A percentile compares a stretch with the other conserved stretches of the same genome.
phyloP scores from a whole-genome alignment of 768 basidiomycete genomes.

The Xanthoconium stramineum region DNA sequence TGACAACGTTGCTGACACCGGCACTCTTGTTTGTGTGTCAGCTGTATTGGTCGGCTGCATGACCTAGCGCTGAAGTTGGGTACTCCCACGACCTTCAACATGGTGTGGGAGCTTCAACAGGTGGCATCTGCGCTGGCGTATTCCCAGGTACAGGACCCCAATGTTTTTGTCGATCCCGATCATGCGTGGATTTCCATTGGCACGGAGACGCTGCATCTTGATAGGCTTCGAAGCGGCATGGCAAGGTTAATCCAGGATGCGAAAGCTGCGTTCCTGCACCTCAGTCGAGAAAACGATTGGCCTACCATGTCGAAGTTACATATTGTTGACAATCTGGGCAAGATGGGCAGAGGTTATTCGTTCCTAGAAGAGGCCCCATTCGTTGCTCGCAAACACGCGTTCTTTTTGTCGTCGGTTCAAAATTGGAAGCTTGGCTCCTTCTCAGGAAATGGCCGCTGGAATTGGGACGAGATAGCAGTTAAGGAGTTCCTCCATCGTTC shows the following conservation, averaged over 20 bases:
- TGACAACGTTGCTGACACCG: too few relatives aligned
- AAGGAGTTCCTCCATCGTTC: not conserved
- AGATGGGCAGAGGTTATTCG: not conserved
- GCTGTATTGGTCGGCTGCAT: not conserved
- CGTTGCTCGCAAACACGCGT: not conserved
- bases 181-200: constrained; percentile 1
- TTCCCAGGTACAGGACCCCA: constrained; percentile 1
- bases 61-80: not conserved
- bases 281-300: too few relatives aligned
- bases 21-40: not conserved
- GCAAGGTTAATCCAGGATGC: not conserved
- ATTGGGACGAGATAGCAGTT: not conserved
- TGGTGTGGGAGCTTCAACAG: constrained; percentile 11
- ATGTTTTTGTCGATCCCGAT: not conserved
- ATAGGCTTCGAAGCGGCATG: not conserved
- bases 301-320: not conserved
- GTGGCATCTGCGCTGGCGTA: not conserved
- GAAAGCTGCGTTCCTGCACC: not conserved
- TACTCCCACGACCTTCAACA: not conserved
- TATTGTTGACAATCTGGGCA: not conserved
- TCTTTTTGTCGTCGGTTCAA: too few relatives aligned
- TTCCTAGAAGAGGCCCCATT: not conserved
- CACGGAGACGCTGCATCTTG: not conserved
- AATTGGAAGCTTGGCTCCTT: not conserved
- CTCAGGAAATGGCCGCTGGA: not conserved